Percentiles rank a stretch among this genome's conserved stretches.
These are phyloP conservation scores for Forsythia suspensa DNA, from an alignment of 257 asterid species.

Conservation along the genomic window DNA sequence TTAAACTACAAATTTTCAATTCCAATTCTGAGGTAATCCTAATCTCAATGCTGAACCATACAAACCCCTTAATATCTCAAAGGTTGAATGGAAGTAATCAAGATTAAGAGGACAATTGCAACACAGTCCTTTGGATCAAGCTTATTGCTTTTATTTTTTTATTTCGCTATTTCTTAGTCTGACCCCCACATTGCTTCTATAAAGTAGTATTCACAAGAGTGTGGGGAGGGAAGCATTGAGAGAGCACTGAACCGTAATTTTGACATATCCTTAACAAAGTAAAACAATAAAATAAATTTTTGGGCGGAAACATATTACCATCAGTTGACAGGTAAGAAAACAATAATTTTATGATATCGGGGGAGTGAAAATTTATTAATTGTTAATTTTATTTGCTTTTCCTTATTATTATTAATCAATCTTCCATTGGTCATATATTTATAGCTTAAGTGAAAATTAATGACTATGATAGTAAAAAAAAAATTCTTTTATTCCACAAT, in stretches of 20 bases:
- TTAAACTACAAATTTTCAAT: too few relatives aligned
- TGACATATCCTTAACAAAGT: not conserved
- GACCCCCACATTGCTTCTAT: not conserved
- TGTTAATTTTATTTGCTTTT: too few relatives aligned
- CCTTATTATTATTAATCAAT: too few relatives aligned
- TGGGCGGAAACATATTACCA: not conserved
- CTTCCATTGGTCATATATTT: not conserved
- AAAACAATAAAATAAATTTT: not conserved
- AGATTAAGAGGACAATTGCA: not conserved
- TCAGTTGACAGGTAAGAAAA: not conserved
- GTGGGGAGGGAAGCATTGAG: not conserved
- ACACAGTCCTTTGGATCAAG: not conserved
- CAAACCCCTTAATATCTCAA: not conserved
- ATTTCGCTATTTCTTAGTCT: not conserved
- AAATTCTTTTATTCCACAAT: too few relatives aligned
- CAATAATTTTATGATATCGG: not conserved
- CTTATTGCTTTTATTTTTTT: too few relatives aligned
- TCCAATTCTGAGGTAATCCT: too few relatives aligned
- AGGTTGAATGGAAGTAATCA: not conserved
- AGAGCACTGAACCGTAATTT: not conserved
- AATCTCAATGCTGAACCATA: not conserved
- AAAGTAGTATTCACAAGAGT: not conserved
- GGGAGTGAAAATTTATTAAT: too few relatives aligned
- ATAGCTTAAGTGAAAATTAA: not conserved
- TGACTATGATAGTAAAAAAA: too few relatives aligned